phyloP scores from a whole-genome alignment of 768 basidiomycete species.

The Collybia sordida region DNA sequence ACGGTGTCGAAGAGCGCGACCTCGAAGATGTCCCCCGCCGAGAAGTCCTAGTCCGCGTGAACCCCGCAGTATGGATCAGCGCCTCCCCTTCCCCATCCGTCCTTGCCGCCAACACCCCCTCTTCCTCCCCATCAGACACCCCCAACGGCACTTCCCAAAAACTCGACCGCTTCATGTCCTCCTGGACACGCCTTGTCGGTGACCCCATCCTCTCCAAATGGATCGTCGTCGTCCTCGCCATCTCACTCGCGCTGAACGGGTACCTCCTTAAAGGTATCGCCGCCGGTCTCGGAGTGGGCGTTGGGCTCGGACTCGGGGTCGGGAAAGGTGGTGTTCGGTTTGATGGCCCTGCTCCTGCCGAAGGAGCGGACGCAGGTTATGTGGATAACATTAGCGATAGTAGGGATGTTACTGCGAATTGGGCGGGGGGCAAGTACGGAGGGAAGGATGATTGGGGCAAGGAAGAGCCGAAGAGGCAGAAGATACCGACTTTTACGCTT shows the following conservation, averaged over 20 bases:
- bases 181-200: conserved; percentile 89
- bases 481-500: conserved; percentile 43
- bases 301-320: conserved; percentile 14
- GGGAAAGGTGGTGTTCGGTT: conserved; percentile 23
- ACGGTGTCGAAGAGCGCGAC: conserved; percentile 4
- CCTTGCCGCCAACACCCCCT: conserved; percentile 2
- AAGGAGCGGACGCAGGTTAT: conserved; percentile 14
- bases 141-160: conserved; percentile 34
- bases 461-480: no score
- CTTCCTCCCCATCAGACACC: conserved; percentile 4
- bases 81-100: conserved; percentile 33
- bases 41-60: conserved; percentile 59
- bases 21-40: conserved; percentile 11
- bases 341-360: conserved; percentile 13
- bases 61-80: conserved; percentile 57
- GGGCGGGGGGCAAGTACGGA: background rate
- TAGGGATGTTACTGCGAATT: conserved; percentile 5
- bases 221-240: conserved; percentile 85
- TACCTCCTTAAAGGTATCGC: conserved; percentile 89
- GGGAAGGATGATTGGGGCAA: background rate
- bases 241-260: conserved; percentile 89
- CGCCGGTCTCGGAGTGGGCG: conserved; percentile 43
- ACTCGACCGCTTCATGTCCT: conserved; percentile 84
- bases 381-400: conserved; percentile 19
- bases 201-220: conserved; percentile 94